Base-by-base conservation (phyloP, 1,284 basidiomycete species). In the Wallemia ichthyophaga region DNA sequence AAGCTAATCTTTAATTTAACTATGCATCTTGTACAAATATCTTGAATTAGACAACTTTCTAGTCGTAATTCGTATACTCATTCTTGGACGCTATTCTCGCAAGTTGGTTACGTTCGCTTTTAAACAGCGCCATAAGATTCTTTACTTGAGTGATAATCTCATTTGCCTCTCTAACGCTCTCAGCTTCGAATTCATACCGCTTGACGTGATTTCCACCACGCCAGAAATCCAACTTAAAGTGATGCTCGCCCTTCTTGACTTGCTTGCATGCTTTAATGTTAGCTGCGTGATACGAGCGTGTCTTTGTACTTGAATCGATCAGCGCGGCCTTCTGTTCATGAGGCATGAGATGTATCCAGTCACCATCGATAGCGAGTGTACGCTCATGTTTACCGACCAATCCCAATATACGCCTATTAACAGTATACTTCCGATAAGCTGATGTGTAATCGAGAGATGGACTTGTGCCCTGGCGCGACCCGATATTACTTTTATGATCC, bases 131-230 rank as follows among this genome's bases (percentile, higher is more conserved):
- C 37, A 48, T 48, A 13, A 48, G n/a, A 19, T 48, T 48, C 5
- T 21, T 11, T 21, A 48, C 37, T 21, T 48, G 37, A 5, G 37
- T 48, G 37, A 48, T 48, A 5, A 48, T 48, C 81, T 66, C 66
- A 83, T 85, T 77, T 25, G 89, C 88, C 61, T 81, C 69, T 66
- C 80, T 80, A 0, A 82, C 74, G 64, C 75, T 87, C 69, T 94
- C 91, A 0, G 89, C 91, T 70, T 99, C 94, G 67, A 96, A 95
- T 66, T 98, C 92, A 68, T 96, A 98, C 28, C 91, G 76, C 73
- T 98, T 99, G 61, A 74, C 71, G 23, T 66, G 61, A 62, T 79
- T 82, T 28, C 79, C 76, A 11, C 77, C 75, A 53, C 80, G 72
- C 66, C 75, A 75, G 2, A 86, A 80, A 48, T 83, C 74, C 25